Conservation (phyloP, 495 filamentous ascomycete species). For the Penicillium lagena region DNA sequence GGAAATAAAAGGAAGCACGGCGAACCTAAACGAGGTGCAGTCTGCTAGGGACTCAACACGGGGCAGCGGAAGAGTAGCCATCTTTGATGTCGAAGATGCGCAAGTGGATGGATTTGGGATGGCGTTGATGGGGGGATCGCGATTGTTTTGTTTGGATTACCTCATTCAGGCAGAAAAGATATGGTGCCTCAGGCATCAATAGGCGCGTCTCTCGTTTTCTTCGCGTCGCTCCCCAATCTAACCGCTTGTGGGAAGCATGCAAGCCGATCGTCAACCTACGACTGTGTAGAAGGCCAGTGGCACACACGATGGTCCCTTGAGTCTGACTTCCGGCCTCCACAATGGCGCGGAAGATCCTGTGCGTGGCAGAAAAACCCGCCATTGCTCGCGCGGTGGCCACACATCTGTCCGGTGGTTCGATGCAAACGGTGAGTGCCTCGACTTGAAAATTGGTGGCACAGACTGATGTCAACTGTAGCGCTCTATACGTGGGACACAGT, state of each 20-base stretch:
- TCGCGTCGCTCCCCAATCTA: neutral
- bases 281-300: too few relatives aligned
- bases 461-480: constrained; percentile 38
- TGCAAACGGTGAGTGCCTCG: constrained; percentile 55
- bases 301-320: neutral
- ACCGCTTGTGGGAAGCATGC: too few relatives aligned
- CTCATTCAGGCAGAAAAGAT: constrained; percentile 9
- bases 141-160: constrained; percentile 20
- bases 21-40: constrained; percentile 63
- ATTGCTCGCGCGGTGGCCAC: constrained; percentile 90
- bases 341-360: constrained; percentile 58
- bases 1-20: constrained; percentile 68
- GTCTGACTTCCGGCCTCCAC: constrained; percentile 3
- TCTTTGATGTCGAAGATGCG: constrained; percentile 14
- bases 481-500: constrained; percentile 56
- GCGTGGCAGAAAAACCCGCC: constrained; percentile 94
- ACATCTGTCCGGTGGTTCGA: constrained; percentile 72
- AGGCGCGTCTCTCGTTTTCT: neutral
- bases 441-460: constrained; percentile 1
- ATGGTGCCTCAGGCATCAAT: constrained; percentile 18
- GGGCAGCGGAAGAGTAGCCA: constrained; percentile 58
- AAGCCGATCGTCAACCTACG: too few relatives aligned
- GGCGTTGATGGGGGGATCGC: constrained; percentile 2
- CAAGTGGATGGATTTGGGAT: neutral
- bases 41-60: constrained; percentile 60